phyloP scores from a whole-genome alignment of 495 filamentous ascomycete genomes.

The Diplogelasinospora grovesii region DNA sequence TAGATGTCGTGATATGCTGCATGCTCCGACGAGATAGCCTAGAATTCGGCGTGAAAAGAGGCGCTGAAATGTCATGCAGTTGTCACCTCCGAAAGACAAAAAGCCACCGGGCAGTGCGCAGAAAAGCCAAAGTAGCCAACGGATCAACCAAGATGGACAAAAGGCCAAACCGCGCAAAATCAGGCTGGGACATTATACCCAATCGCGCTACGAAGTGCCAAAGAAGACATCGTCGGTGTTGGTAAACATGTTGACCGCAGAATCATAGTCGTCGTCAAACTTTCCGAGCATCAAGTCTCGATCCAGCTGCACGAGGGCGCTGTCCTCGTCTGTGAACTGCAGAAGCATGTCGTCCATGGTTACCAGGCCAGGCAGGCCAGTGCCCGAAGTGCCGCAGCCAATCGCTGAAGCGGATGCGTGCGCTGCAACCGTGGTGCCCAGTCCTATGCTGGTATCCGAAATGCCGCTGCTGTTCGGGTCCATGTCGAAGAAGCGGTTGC shows the following conservation, averaged over 20 bases:
- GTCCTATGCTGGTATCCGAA: slow-evolving; percentile 23
- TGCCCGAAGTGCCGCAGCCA: not conserved
- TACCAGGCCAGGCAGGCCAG: too few relatives aligned
- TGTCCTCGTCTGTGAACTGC: slow-evolving; percentile 8
- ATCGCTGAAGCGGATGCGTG: slow-evolving; percentile 17
- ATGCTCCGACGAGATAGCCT: too few relatives aligned
- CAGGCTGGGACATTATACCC: too few relatives aligned
- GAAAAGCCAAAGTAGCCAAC: too few relatives aligned
- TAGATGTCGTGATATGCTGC: too few relatives aligned
- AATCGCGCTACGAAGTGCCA: slow-evolving; percentile 25
- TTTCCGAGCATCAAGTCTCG: slow-evolving; percentile 10
- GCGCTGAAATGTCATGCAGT: too few relatives aligned
- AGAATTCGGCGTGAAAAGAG: too few relatives aligned
- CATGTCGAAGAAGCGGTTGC: slow-evolving; percentile 36
- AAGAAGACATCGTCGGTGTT: slow-evolving; percentile 29
- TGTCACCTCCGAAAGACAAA: too few relatives aligned
- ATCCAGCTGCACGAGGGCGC: slow-evolving; percentile 9
- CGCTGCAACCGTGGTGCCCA: slow-evolving; percentile 27
- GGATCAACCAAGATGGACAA: too few relatives aligned
- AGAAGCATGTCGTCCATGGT: slow-evolving; percentile 12
- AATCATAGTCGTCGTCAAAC: slow-evolving; percentile 13
- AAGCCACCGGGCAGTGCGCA: too few relatives aligned
- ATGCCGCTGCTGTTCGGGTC: slow-evolving; percentile 25
- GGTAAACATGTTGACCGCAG: slow-evolving; percentile 24
- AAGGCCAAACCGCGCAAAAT: too few relatives aligned